A percentile compares a stretch with the other conserved stretches of the same genome.
phyloP scores from a whole-genome alignment of 805 yeast species.

The Yarrowia osloensis region DNA sequence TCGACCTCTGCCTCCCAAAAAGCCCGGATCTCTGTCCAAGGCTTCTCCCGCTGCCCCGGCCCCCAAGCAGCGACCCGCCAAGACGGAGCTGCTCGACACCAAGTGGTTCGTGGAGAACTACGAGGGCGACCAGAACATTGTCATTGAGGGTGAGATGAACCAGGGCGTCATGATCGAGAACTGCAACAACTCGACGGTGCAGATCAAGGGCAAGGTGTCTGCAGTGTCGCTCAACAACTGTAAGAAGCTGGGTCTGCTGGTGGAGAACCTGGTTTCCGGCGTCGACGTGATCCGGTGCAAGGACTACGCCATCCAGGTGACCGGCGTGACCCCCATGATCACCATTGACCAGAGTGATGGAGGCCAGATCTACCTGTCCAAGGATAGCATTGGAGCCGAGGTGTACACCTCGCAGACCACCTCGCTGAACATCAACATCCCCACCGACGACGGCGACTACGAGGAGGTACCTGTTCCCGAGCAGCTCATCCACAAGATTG shows the following conservation, averaged over 20 bases:
- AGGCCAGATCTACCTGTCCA: constrained; percentile 76
- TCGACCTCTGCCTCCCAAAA: constrained; percentile 79
- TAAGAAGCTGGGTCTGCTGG: constrained; percentile 68
- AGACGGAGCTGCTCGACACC: constrained; percentile 76
- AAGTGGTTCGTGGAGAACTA: constrained; percentile 88
- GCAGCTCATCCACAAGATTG: constrained; percentile 76
- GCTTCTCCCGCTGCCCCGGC: constrained; percentile 32
- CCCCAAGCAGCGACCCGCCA: constrained; percentile 48
- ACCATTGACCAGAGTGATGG: constrained; percentile 87
- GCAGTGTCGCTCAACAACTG: constrained; percentile 81
- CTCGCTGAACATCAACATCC: constrained; percentile 80
- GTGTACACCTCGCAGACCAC: constrained; percentile 84
- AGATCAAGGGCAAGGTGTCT: constrained; percentile 87
- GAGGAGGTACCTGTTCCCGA: constrained; percentile 89
- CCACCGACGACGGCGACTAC: constrained; percentile 62
- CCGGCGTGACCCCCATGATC: constrained; percentile 79
- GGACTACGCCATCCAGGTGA: constrained; percentile 81
- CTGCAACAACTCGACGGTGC: constrained; percentile 71
- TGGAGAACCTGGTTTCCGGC: constrained; percentile 84
- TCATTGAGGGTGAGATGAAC: constrained; percentile 77
- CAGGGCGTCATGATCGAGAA: constrained; percentile 89
- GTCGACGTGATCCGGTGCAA: constrained; percentile 81
- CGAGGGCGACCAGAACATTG: constrained; percentile 61
- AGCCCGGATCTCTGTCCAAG: constrained; percentile 62
- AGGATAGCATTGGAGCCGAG: constrained; percentile 70